phyloP scores from a whole-genome alignment of 768 basidiomycete species.

The Suillus paluster region DNA sequence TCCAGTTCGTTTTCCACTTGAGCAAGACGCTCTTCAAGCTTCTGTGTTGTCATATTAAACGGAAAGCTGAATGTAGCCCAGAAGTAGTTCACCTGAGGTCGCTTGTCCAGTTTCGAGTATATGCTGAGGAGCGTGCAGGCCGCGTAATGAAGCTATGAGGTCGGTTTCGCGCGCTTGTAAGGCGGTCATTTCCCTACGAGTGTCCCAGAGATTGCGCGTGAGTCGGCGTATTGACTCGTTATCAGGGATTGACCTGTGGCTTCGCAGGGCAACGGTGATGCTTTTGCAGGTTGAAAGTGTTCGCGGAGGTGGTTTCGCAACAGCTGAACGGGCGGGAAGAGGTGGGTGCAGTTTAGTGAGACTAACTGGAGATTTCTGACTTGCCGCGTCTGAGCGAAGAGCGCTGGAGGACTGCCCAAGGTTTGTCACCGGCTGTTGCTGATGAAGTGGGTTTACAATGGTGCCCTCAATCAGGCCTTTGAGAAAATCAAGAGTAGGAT shows the following conservation, averaged over 20 bases:
- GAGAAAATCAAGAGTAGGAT: not conserved
- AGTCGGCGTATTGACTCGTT: not conserved
- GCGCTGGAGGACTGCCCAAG: not conserved
- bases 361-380: not conserved
- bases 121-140: not conserved
- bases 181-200: conserved; percentile 26
- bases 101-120: not conserved
- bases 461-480: not conserved
- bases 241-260: not conserved
- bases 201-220: conserved; percentile 24
- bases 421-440: not conserved
- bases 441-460: not conserved
- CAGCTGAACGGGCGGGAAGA: not conserved
- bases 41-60: conserved; percentile 19
- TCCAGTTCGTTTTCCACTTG: conserved; percentile 30
- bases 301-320: not conserved
- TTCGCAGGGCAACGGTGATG: not conserved
- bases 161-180: conserved; percentile 14
- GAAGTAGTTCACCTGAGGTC: not conserved
- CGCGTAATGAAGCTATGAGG: not conserved
- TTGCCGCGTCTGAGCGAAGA: not conserved
- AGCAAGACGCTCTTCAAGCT: conserved; percentile 7
- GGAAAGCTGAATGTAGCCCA: not conserved
- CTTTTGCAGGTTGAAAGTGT: not conserved
- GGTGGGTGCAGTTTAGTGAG: not conserved